Base-by-base conservation (phyloP, 805 yeast species). In the Starmerella geochares region DNA sequence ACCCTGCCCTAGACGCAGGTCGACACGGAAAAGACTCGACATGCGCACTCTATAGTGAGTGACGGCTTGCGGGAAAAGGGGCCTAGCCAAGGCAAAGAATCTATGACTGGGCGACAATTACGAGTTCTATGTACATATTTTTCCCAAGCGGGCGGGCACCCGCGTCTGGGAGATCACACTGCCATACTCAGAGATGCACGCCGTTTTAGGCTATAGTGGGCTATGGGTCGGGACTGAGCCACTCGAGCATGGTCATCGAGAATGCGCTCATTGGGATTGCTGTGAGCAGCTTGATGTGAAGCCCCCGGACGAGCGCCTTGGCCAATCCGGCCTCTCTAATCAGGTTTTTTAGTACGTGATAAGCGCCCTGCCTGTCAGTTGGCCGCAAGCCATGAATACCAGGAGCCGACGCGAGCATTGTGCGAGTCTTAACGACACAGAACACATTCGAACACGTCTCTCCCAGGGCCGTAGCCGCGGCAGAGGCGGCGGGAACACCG, bases 381-480 rank as follows among this genome's bases (percentile, higher is more conserved):
- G 71, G 71, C 24, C 71, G 55, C 35, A 67, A 37, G 3, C 53
- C 50, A 2, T 57, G 42, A 24, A 68, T 55, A 35, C 67, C 71
- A 10, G 60, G 64, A 2, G 71, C 59, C 23, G 56, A 56, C 2
- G 71, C 70, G 33, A 68, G 59, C 56, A 68, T 71, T 51, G 67
- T 70, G 11, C 72, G 59, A 6, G 71, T 68, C 45, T 67, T 67
- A 27, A 69, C 62, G 13, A 68, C 65, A 45, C 66, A 69, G 29
- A 68, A 55, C 35, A 65, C 61, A 44, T 68, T 69, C 11, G 70
- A 63, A 8, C 56, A 52, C 10, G 62, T 53, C 16, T 64, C 62
- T 3, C 70, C 68, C 9, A 60, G 44, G 2, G 58, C 50, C 1
- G 68, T 61, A n/a, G 71, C 71, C 1, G 53, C 40, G 1, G 67